A percentile compares a stretch with the other conserved stretches of the same genome.
These are phyloP conservation scores for Mycena capillaripes DNA, from an alignment of 768 basidiomycete genomes.

Conservation along the genomic window DNA sequence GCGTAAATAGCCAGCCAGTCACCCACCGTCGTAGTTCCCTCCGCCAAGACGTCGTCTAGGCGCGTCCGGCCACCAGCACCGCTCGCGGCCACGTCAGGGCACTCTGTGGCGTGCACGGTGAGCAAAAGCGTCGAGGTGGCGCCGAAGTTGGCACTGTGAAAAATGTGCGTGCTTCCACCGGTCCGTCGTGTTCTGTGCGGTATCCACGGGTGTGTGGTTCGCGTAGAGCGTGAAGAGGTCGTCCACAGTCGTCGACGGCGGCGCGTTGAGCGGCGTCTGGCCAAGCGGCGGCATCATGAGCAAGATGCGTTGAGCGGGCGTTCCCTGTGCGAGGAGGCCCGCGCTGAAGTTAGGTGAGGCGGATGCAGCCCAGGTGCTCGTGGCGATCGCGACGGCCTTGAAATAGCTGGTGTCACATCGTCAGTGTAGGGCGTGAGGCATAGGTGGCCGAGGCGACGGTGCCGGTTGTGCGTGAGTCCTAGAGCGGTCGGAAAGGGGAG, in stretches of 20 bases:
- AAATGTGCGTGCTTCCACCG: constrained; percentile 45
- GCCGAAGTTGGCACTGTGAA: constrained; percentile 33
- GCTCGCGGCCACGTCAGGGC: not conserved
- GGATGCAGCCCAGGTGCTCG: not conserved
- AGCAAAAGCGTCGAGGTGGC: constrained; percentile 32
- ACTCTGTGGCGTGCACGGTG: constrained; percentile 39
- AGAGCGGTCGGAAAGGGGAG: not conserved
- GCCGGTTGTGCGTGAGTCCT: not conserved
- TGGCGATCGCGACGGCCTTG: not conserved
- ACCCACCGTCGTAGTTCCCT: constrained; percentile 45
- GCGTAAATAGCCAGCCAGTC: not conserved
- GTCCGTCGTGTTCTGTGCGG: constrained; percentile 37
- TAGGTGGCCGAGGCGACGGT: no score
- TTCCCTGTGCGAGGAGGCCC: not conserved
- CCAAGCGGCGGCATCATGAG: no score
- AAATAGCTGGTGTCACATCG: not conserved
- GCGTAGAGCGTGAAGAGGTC: constrained; percentile 45
- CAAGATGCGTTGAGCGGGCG: not conserved
- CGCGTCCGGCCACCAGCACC: not conserved
- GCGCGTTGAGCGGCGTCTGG: not conserved
- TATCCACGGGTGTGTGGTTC: constrained; percentile 41
- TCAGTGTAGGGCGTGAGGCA: not conserved
- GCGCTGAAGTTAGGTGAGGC: constrained; percentile 3
- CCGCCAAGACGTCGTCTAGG: constrained; percentile 41
- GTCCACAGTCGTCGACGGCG: constrained; percentile 42